Evolutionary conservation across 2,329 filamentous ascomycete genomes (phyloP), one percentile per base, ranked within the genome.

Genomic region (Phoma sp.): DNA sequence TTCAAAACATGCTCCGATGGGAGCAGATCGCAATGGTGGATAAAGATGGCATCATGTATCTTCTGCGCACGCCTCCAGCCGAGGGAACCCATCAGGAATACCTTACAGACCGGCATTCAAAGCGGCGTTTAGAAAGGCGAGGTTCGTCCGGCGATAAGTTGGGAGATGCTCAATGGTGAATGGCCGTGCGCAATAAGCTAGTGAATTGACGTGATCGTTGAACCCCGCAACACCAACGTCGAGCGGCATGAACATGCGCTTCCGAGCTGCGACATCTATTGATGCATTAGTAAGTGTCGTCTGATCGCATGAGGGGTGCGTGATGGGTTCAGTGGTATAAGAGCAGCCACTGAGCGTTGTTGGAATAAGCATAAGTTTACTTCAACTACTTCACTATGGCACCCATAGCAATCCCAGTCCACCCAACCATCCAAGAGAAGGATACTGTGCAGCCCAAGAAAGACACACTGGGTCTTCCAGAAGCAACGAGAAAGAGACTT

Each of bases 391-490:
- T 50, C 47, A 75, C 17, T 47, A 84, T 84, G 81, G 80, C 82
- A 42, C 86, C 86, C 7, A 80, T 81, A 62, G 81, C 87, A 32
- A 87, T 90, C 60, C 66, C 70, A 15, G 65, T 71, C 28, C 56
- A 42, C 49, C 75, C 84, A 5, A 76, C 79, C 29, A 90, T 91
- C 56, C 53, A 62, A 45, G 59, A 64, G 28, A 81, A 81, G 32
- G 88, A 91, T 67, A 83, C 86, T 12, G 83, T 81, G 6, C 74
- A 82, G 55, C 88, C 83, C 0, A 80, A 75, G 57, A 91, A 90
- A 64, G 87, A 90, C 66, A 86, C 76, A 0, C 78, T 92, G 1
- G 80, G 79, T 1, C 77, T 91, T 6, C 89, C 89, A 2, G 79
- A 79, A 9, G 63, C 82, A 1, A 77, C 87, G 1, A 79, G 81